A percentile compares a stretch with the other conserved stretches of the same genome.
phyloP scores from a whole-genome alignment of 2,329 filamentous ascomycete species.

The Cladophialophora psammophila region DNA sequence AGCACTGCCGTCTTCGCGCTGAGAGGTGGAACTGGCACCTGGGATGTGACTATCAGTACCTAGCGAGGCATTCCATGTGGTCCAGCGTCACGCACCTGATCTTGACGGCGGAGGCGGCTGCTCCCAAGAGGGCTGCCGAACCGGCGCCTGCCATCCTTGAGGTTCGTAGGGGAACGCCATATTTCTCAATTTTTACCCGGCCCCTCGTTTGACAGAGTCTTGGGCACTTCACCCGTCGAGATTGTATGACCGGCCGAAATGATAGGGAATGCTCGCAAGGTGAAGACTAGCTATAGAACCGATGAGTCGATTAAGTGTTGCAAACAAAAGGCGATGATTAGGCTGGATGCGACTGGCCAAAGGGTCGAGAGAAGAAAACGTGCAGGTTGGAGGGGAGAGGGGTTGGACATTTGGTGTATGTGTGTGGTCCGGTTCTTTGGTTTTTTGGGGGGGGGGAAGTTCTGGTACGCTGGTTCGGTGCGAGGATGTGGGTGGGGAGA shows the following conservation, averaged over 20 bases:
- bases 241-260: not conserved
- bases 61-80: constrained; percentile 1
- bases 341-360: constrained; percentile 30
- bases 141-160: constrained; percentile 67
- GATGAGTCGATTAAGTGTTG: constrained; percentile 22
- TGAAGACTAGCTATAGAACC: constrained; percentile 16
- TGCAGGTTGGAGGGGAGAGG: constrained; percentile 30
- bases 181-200: not conserved
- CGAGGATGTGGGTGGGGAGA: constrained; percentile 35
- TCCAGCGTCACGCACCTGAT: constrained; percentile 63
- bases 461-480: constrained; percentile 24
- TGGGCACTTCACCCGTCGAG: constrained; percentile 1
- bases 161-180: constrained; percentile 75
- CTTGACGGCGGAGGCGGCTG: constrained; percentile 75
- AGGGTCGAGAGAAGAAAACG: constrained; percentile 20
- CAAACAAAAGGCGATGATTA: constrained; percentile 15
- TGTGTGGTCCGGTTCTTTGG: constrained; percentile 17
- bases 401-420: constrained; percentile 32
- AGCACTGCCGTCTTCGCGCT: constrained; percentile 76
- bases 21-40: constrained; percentile 78
- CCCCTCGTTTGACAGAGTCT: not conserved
- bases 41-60: constrained; percentile 42
- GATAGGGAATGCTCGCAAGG: constrained; percentile 6
- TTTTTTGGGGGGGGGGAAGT: constrained; percentile 12
- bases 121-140: constrained; percentile 74